Conservation (phyloP, 169 alveolate species). For the Theileria annulata region DNA sequence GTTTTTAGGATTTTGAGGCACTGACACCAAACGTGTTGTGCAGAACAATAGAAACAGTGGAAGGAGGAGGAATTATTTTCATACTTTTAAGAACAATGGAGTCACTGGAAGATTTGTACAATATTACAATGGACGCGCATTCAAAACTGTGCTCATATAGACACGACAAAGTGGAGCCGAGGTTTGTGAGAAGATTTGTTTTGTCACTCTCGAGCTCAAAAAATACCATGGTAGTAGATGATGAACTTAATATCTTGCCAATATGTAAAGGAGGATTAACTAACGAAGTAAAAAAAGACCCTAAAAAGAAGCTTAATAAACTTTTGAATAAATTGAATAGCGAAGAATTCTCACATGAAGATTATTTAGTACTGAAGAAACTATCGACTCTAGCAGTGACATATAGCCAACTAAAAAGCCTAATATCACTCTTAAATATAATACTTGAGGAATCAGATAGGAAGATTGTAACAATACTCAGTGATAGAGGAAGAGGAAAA, state of each 20-base stretch:
- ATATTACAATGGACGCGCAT: slow-evolving; percentile 96
- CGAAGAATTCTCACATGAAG: slow-evolving; percentile 43
- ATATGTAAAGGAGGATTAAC: slow-evolving; percentile 74
- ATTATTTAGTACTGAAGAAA: slow-evolving; percentile 48
- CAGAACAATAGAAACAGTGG: slow-evolving; percentile 98
- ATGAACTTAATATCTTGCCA: slow-evolving; percentile 98
- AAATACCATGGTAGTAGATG: slow-evolving; percentile 96
- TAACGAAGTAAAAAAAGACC: slow-evolving; percentile 13
- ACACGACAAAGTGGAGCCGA: slow-evolving; percentile 86
- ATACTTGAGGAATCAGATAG: slow-evolving; percentile 36
- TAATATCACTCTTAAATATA: slow-evolving; percentile 27
- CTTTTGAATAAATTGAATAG: slow-evolving; percentile 19
- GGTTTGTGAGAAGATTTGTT: slow-evolving; percentile 93
- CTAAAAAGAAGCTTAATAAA: slow-evolving; percentile 41
- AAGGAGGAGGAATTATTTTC: slow-evolving; percentile 97
- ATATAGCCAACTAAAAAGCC: slow-evolving; percentile 60
- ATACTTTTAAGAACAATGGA: slow-evolving; percentile 88
- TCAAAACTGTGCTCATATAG: slow-evolving; percentile 87
- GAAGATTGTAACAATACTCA: slow-evolving; percentile 90
- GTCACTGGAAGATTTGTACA: slow-evolving; percentile 76
- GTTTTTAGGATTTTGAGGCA: slow-evolving; percentile 94
- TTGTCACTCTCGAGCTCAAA: slow-evolving; percentile 79
- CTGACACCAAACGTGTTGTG: slow-evolving; percentile 99
- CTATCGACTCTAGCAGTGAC: slow-evolving; percentile 54
- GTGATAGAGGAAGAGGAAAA: slow-evolving; percentile 99